phyloP scores from a whole-genome alignment of 805 yeast genomes.

The Candida silvicultrix region DNA sequence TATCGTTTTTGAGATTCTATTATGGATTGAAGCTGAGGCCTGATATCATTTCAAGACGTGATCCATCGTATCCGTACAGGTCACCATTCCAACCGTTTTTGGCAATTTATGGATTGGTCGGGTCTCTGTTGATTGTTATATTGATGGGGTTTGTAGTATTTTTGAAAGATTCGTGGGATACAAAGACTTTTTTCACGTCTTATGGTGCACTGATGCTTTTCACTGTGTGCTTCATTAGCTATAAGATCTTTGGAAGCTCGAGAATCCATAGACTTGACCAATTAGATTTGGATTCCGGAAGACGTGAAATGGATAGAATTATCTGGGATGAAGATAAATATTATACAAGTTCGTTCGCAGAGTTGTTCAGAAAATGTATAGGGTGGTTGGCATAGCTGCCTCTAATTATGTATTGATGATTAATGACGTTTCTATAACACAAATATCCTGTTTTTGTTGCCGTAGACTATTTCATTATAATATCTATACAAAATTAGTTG shows the following conservation, averaged over 20 bases:
- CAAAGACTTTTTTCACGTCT: conserved; percentile 55
- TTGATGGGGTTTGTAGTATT: conserved; percentile 62
- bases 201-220: conserved; percentile 58
- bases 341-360: conserved; percentile 26
- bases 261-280: conserved; percentile 64
- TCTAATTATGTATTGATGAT: not conserved
- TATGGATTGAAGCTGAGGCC: conserved; percentile 55
- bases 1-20: conserved; percentile 58
- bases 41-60: conserved; percentile 59
- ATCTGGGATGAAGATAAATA: conserved; percentile 72
- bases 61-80: conserved; percentile 58
- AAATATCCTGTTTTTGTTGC: too few relatives aligned
- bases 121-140: conserved; percentile 43
- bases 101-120: conserved; percentile 56
- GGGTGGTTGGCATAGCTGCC: conserved; percentile 23
- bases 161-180: conserved; percentile 49
- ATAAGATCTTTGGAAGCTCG: conserved; percentile 56
- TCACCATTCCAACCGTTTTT: conserved; percentile 67
- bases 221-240: conserved; percentile 42
- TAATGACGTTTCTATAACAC: too few relatives aligned
- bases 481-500: conserved; percentile 2
- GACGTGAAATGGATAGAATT: conserved; percentile 75
- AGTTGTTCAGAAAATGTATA: conserved; percentile 20
- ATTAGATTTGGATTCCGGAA: conserved; percentile 75
- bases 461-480: too few relatives aligned